Percentiles rank a stretch among this genome's conserved stretches.
phyloP scores from a whole-genome alignment of 108 stramenopile species.

The Cylindrotheca fusiformis region DNA sequence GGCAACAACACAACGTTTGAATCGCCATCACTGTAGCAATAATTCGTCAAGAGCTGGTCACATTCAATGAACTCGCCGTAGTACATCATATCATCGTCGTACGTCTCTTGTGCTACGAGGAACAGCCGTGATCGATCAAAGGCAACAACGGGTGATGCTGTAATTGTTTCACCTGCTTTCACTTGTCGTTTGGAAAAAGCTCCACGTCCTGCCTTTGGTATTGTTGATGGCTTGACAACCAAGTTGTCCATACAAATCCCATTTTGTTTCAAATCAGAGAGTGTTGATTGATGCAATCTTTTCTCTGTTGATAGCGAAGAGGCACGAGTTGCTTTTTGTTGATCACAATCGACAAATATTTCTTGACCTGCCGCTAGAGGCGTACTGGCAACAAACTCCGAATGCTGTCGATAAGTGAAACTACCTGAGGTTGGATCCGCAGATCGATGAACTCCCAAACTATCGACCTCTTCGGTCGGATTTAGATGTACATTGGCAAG shows the following conservation, averaged over 20 bases:
- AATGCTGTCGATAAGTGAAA: background rate
- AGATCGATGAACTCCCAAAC: background rate
- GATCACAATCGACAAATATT: background rate
- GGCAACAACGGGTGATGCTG: slow-evolving; percentile 29
- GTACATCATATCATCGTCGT: background rate
- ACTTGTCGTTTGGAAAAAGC: slow-evolving; percentile 59
- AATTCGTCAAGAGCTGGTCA: slow-evolving; percentile 39
- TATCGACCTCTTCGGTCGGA: background rate
- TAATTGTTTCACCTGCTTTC: slow-evolving; percentile 27
- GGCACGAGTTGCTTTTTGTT: background rate
- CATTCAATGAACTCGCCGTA: slow-evolving; percentile 2
- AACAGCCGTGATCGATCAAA: slow-evolving; percentile 22
- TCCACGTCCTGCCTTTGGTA: slow-evolving; percentile 68
- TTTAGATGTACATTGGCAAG: background rate
- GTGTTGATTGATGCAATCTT: background rate
- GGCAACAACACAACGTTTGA: slow-evolving; percentile 66
- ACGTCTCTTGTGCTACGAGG: background rate
- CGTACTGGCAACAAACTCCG: background rate
- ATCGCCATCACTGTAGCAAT: slow-evolving; percentile 66
- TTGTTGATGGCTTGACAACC: slow-evolving; percentile 38
- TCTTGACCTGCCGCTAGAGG: background rate
- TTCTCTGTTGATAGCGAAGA: background rate
- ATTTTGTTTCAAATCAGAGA: slow-evolving; percentile 16
- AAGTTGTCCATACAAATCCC: slow-evolving; percentile 43
- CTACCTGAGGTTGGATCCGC: background rate